Percentiles rank a stretch among this genome's conserved stretches.
Conservation (phyloP, 768 basidiomycete species). For the Kwoniella heveanensis region DNA sequence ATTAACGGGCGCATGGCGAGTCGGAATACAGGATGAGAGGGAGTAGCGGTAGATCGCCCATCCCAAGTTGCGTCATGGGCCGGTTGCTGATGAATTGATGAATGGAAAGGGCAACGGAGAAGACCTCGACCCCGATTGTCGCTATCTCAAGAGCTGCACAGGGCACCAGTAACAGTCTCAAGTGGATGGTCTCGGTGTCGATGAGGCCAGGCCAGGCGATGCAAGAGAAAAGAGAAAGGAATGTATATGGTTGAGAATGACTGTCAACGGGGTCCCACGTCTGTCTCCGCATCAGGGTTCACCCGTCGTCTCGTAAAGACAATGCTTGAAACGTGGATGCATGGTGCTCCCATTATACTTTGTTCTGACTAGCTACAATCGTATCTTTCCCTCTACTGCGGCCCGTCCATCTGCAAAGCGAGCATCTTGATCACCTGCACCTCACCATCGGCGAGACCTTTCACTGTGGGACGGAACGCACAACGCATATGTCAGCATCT, state of each 20-base stretch:
- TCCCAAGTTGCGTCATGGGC: too few species aligned
- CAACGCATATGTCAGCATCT: too few species aligned
- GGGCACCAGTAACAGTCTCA: too few species aligned
- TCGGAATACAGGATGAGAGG: neutral
- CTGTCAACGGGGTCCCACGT: too few species aligned
- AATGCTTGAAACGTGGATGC: conserved; percentile 3
- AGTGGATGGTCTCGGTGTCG: too few species aligned
- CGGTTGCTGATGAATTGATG: too few species aligned
- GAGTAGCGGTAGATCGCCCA: neutral
- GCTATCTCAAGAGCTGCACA: neutral
- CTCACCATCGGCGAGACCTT: conserved; percentile 62
- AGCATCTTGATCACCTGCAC: conserved; percentile 39
- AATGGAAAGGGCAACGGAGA: too few species aligned
- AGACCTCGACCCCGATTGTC: too few species aligned
- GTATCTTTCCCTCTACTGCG: conserved; percentile 1
- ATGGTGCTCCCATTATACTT: neutral
- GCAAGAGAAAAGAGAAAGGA: conserved; percentile 2
- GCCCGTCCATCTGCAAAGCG: conserved; percentile 19
- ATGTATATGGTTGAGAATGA: too few species aligned
- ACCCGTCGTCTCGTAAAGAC: neutral
- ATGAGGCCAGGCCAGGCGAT: neutral
- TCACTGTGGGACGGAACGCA: conserved; percentile 27
- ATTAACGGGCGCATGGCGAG: neutral
- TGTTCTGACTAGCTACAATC: neutral
- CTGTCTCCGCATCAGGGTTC: neutral